A percentile compares a stretch with the other conserved stretches of the same genome.
Evolutionary conservation across 1,139 yeast genomes (phyloP).

Genomic region (Groenewaldozyma sp.): DNA sequence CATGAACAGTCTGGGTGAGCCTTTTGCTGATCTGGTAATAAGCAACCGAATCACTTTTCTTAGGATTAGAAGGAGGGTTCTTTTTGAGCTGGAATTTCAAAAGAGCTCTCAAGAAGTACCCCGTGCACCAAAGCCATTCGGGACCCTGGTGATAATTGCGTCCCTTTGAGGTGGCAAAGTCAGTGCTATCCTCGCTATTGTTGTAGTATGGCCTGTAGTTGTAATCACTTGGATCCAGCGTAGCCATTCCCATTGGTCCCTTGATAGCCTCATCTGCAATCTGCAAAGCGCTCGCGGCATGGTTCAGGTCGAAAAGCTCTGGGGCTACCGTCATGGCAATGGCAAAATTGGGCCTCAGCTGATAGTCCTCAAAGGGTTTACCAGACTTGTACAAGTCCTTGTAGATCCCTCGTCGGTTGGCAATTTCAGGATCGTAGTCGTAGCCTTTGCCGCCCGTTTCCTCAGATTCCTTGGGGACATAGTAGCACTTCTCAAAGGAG

Average conservation of each 20-base stretch:
- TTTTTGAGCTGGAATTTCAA: slow-evolving; percentile 41
- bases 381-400: slow-evolving; percentile 77
- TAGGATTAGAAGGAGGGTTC: slow-evolving; percentile 11
- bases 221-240: slow-evolving; percentile 85
- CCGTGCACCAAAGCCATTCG: slow-evolving; percentile 93
- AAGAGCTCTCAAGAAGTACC: slow-evolving; percentile 78
- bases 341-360: slow-evolving; percentile 82
- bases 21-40: slow-evolving; percentile 42
- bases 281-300: slow-evolving; percentile 55
- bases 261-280: slow-evolving; percentile 65
- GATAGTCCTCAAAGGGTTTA: slow-evolving; percentile 88
- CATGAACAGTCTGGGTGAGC: slow-evolving; percentile 47
- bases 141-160: slow-evolving; percentile 98
- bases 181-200: slow-evolving; percentile 70
- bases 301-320: slow-evolving; percentile 59
- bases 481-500: slow-evolving; percentile 72
- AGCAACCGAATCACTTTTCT: slow-evolving; percentile 28
- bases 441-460: slow-evolving; percentile 52
- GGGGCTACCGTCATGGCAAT: slow-evolving; percentile 94
- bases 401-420: slow-evolving; percentile 88
- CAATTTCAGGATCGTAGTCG: slow-evolving; percentile 52
- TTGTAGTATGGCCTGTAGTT: slow-evolving; percentile 84
- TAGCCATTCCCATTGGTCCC: slow-evolving; percentile 88
- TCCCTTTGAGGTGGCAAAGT: slow-evolving; percentile 91
- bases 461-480: slow-evolving; percentile 56